Percentiles rank a stretch among this genome's conserved stretches.
These are phyloP conservation scores for Zygosaccharomyces bailii DNA, from an alignment of 805 yeast genomes.

Conservation along the genomic window DNA sequence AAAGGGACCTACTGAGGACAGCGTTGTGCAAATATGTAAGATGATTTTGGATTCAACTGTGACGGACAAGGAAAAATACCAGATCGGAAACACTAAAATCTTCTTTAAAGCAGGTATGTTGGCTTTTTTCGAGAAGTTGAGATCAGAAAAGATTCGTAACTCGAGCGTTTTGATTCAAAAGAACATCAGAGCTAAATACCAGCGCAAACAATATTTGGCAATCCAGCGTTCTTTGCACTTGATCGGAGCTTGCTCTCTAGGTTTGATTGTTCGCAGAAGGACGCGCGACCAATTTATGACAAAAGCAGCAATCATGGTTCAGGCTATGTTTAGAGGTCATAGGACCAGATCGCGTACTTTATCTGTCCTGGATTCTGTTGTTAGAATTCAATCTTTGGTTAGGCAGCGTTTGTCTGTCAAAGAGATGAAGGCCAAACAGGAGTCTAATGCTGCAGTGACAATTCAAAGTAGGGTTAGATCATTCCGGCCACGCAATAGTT, in stretches of 20 bases:
- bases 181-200: conserved; percentile 62
- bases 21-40: conserved; percentile 59
- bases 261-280: conserved; percentile 53
- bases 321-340: conserved; percentile 59
- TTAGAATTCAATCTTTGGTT: conserved; percentile 47
- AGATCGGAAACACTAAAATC: conserved; percentile 88
- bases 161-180: conserved; percentile 86
- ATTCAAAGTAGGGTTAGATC: conserved; percentile 79
- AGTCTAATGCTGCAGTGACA: conserved; percentile 59
- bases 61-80: conserved; percentile 66
- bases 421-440: conserved; percentile 46
- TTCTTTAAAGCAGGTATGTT: conserved; percentile 96
- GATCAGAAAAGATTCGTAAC: conserved; percentile 68
- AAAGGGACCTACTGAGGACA: conserved; percentile 47
- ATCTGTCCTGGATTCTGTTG: conserved; percentile 32
- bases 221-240: conserved; percentile 51
- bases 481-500: conserved; percentile 53
- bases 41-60: conserved; percentile 62
- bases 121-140: conserved; percentile 81
- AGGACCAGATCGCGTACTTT: conserved; percentile 41
- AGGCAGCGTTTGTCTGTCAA: conserved; percentile 54
- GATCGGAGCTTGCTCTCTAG: conserved; percentile 67
- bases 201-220: conserved; percentile 57
- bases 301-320: conserved; percentile 69
- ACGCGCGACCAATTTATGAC: conserved; percentile 54